These are phyloP conservation scores for Tilletia horrida DNA, from an alignment of 1,284 basidiomycete species.

Conservation along the genomic window DNA sequence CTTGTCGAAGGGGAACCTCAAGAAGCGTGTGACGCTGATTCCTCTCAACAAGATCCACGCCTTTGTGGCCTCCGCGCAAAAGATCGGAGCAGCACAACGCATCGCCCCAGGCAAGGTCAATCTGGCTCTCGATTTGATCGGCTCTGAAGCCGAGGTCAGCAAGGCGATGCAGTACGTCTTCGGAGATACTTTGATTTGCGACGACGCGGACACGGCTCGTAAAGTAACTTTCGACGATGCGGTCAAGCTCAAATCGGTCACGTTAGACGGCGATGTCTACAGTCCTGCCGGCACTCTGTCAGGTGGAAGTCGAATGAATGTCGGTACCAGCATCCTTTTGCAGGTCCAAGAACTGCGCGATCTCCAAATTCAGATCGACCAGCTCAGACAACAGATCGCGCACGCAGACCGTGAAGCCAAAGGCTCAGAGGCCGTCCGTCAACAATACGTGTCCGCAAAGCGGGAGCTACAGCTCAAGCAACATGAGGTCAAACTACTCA, in stretches of 20 bases:
- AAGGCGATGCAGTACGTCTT: conserved; percentile 93
- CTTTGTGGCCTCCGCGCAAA: conserved; percentile 67
- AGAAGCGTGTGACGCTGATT: conserved; percentile 87
- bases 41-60: conserved; percentile 87
- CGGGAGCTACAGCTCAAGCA: conserved; percentile 81
- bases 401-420: conserved; percentile 59
- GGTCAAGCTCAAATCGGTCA: conserved; percentile 76
- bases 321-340: conserved; percentile 69
- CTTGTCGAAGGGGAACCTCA: conserved; percentile 75
- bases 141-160: conserved; percentile 77
- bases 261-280: conserved; percentile 91
- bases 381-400: conserved; percentile 61
- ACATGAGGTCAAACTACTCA: conserved; percentile 77
- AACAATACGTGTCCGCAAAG: conserved; percentile 66
- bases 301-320: conserved; percentile 79
- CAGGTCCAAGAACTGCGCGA: conserved; percentile 77
- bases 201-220: conserved; percentile 83
- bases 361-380: conserved; percentile 64
- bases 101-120: conserved; percentile 80
- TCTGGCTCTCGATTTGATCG: conserved; percentile 80
- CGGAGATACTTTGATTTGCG: conserved; percentile 85
- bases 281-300: conserved; percentile 91
- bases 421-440: conserved; percentile 13
- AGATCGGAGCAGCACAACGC: conserved; percentile 70
- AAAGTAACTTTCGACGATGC: conserved; percentile 79